A percentile compares a stretch with the other conserved stretches of the same genome.
These are phyloP conservation scores for Westerdykella aurantiaca DNA, from an alignment of 2,329 filamentous ascomycete species.

Conservation along the genomic window DNA sequence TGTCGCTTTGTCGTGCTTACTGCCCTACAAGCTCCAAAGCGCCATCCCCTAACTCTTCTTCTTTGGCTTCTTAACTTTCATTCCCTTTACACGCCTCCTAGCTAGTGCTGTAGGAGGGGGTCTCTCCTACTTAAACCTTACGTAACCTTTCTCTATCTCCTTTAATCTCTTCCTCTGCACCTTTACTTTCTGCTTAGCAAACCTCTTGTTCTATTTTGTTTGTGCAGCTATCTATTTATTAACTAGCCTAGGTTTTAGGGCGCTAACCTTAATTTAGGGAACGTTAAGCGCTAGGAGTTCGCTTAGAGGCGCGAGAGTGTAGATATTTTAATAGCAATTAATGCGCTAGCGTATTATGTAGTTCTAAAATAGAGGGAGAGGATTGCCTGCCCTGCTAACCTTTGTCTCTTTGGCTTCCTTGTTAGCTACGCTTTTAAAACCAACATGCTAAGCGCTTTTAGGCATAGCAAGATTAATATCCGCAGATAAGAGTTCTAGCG, in stretches of 20 bases:
- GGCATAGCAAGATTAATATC: slow-evolving; percentile 20
- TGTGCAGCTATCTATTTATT: slow-evolving; percentile 78
- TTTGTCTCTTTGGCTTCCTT: slow-evolving; percentile 10
- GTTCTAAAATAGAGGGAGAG: slow-evolving; percentile 69
- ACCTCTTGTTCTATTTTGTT: slow-evolving; percentile 66
- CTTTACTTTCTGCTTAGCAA: slow-evolving; percentile 60
- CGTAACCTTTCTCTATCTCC: slow-evolving; percentile 67
- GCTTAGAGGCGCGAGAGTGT: slow-evolving; percentile 57
- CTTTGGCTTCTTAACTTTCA: slow-evolving; percentile 46
- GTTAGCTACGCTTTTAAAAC: slow-evolving; percentile 14
- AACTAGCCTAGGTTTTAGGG: slow-evolving; percentile 73
- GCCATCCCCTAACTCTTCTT: slow-evolving; percentile 69
- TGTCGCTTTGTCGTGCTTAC: slow-evolving; percentile 76
- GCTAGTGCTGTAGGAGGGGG: slow-evolving; percentile 82
- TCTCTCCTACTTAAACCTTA: slow-evolving; percentile 63
- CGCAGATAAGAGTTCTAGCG: slow-evolving; percentile 16
- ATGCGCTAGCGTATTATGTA: slow-evolving; percentile 93
- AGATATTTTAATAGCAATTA: slow-evolving; percentile 68
- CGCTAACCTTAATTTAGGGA: slow-evolving; percentile 61
- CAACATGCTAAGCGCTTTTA: slow-evolving; percentile 11
- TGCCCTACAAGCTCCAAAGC: slow-evolving; percentile 83
- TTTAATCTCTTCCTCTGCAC: slow-evolving; percentile 68
- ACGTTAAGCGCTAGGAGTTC: slow-evolving; percentile 64
- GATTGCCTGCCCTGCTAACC: slow-evolving; percentile 83
- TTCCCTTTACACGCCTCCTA: slow-evolving; percentile 55